Conservation (phyloP, 2,329 filamentous ascomycete genomes). For the Tolypocladium ophioglossoides region DNA sequence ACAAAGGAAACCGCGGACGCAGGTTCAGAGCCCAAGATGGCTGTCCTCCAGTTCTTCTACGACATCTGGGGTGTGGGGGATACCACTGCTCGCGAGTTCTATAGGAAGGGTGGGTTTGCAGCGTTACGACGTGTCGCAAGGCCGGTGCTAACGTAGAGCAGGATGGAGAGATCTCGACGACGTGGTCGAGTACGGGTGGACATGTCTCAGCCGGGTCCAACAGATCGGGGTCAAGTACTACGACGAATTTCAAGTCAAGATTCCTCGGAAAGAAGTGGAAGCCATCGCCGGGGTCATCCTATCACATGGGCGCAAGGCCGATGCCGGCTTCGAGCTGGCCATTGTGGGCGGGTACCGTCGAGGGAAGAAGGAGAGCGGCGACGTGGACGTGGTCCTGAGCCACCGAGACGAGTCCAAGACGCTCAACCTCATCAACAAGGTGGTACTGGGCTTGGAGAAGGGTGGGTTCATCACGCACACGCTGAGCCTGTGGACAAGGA, state of each 20-base stretch:
- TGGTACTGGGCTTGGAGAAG: slow-evolving; percentile 61
- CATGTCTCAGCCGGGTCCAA: slow-evolving; percentile 62
- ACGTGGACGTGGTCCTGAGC: slow-evolving; percentile 78
- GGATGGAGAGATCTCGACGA: slow-evolving; percentile 81
- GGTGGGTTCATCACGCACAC: slow-evolving; percentile 71
- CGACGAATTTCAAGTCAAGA: slow-evolving; percentile 65
- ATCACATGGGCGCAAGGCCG: slow-evolving; percentile 53
- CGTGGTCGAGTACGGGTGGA: slow-evolving; percentile 74
- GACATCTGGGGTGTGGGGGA: slow-evolving; percentile 89
- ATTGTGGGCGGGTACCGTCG: slow-evolving; percentile 76
- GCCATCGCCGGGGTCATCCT: slow-evolving; percentile 54
- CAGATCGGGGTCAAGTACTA: slow-evolving; percentile 94
- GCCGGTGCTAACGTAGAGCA: slow-evolving; percentile 8
- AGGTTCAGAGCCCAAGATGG: slow-evolving; percentile 52
- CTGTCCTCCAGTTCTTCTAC: slow-evolving; percentile 60
- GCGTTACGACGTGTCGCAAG: neutral
- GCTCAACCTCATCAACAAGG: slow-evolving; percentile 54
- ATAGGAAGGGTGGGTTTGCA: slow-evolving; percentile 41
- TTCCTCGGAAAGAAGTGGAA: slow-evolving; percentile 65
- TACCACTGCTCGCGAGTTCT: slow-evolving; percentile 71
- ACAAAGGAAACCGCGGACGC: slow-evolving; percentile 55
- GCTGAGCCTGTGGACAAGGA: slow-evolving; percentile 57
- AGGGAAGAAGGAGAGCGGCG: slow-evolving; percentile 62
- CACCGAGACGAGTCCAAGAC: slow-evolving; percentile 65
- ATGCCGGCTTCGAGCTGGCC: slow-evolving; percentile 41